These are phyloP conservation scores for Corymbia maculata DNA, from an alignment of 345 rosid genomes.

Conservation along the genomic window DNA sequence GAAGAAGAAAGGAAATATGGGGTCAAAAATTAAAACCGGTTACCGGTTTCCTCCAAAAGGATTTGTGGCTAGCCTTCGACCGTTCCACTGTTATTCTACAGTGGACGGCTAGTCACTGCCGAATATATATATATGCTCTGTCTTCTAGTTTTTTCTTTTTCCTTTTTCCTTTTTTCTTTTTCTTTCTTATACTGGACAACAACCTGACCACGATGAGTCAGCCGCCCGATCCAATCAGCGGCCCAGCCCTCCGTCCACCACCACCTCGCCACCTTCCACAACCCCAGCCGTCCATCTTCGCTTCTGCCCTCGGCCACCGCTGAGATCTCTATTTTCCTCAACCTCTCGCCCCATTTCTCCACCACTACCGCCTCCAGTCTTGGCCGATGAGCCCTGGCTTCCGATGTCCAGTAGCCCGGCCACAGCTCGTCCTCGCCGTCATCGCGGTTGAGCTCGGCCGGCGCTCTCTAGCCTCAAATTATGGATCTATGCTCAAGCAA, in stretches of 20 bases:
- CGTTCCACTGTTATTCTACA: too few species aligned
- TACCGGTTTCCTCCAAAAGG: too few species aligned
- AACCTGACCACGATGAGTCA: background rate
- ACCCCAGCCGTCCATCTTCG: background rate
- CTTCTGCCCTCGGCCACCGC: background rate
- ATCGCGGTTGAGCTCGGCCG: too few species aligned
- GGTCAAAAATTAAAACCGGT: too few species aligned
- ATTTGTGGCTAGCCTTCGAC: too few species aligned
- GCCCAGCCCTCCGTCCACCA: background rate
- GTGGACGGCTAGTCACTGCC: too few species aligned
- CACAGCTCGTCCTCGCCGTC: background rate
- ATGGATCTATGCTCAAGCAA: background rate
- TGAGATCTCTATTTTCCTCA: background rate
- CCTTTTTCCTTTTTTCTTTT: fast-evolving
- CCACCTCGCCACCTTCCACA: background rate
- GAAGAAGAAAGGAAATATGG: too few species aligned
- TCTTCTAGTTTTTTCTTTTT: fast-evolving
- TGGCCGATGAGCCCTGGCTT: background rate
- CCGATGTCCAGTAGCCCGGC: background rate
- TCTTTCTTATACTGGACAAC: fast-evolving
- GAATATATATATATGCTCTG: background rate
- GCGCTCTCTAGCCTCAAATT: background rate
- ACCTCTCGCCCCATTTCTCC: background rate
- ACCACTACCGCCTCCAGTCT: background rate
- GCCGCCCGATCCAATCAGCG: background rate